Evolutionary conservation across 208 protist genomes (phyloP).

Genomic region (Tritrichomonas musculus): DNA sequence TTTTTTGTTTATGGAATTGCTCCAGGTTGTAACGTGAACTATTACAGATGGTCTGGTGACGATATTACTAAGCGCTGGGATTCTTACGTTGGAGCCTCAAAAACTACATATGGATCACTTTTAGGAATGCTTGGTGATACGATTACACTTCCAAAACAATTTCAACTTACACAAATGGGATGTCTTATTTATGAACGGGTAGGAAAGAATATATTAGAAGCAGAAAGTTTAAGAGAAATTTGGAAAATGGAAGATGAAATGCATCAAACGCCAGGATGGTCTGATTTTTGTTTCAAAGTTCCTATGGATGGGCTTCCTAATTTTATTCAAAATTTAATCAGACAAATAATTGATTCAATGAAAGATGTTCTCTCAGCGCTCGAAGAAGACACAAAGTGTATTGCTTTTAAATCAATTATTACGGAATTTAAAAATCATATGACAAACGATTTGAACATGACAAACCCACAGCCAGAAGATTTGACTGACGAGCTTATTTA

Average conservation of each 20-base stretch:
- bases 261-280: background rate
- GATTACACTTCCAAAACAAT: background rate
- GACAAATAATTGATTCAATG: background rate
- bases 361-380: background rate
- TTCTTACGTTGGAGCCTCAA: background rate
- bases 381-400: background rate
- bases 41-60: background rate
- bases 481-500: background rate
- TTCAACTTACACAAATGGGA: background rate
- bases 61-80: background rate
- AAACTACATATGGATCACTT: background rate
- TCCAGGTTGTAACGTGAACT: background rate
- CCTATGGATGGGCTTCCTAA: background rate
- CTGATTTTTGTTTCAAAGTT: background rate
- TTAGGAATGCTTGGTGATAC: background rate
- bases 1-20: background rate
- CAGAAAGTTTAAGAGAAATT: background rate
- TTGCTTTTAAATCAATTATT: background rate
- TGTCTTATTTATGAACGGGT: background rate
- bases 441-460: background rate
- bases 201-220: background rate
- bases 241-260: conserved; percentile 21
- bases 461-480: background rate
- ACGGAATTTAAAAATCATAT: background rate
- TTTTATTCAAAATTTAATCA: background rate